phyloP scores from a whole-genome alignment of 2,329 filamentous ascomycete species.

The Colletotrichum chrysophilum region DNA sequence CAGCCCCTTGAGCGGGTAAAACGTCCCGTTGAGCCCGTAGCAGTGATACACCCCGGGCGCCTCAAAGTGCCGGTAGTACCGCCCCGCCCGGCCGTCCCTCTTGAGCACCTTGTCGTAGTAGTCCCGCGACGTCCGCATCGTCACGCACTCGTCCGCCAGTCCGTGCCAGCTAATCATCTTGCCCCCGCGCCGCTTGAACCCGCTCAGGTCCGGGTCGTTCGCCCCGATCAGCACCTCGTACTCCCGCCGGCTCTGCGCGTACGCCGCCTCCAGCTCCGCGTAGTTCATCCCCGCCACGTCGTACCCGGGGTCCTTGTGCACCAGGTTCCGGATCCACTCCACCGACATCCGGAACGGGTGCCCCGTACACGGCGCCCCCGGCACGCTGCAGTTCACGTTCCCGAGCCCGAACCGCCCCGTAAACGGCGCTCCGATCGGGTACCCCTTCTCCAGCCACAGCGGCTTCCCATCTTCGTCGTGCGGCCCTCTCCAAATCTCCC shows the following conservation, averaged over 20 bases:
- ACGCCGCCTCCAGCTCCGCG: constrained; percentile 5
- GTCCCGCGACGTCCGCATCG: constrained; percentile 35
- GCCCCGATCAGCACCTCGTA: constrained; percentile 30
- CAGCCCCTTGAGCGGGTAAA: constrained; percentile 14
- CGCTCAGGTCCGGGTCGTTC: constrained; percentile 31
- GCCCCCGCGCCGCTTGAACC: constrained; percentile 37
- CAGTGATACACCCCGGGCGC: constrained; percentile 60
- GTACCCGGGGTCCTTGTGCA: constrained; percentile 8
- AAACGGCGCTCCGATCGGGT: constrained; percentile 12
- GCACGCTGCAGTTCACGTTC: constrained; percentile 17
- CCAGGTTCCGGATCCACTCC: constrained; percentile 19
- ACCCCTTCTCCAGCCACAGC: constrained; percentile 4
- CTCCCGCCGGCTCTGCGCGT: neutral
- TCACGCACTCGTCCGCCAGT: constrained; percentile 40
- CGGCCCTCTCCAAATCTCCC: constrained; percentile 15
- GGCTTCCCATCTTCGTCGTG: constrained; percentile 5
- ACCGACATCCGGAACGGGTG: constrained; percentile 17
- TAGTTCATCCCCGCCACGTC: neutral
- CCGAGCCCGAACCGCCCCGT: constrained; percentile 15
- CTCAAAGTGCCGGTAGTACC: constrained; percentile 56
- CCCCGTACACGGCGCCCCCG: neutral
- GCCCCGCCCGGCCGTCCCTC: constrained; percentile 20
- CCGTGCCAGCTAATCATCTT: constrained; percentile 52
- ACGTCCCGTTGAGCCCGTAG: constrained; percentile 14
- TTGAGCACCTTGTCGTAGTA: constrained; percentile 28